Conservation (phyloP, 371 early-diverging fungal species). For the Circinella minor region DNA sequence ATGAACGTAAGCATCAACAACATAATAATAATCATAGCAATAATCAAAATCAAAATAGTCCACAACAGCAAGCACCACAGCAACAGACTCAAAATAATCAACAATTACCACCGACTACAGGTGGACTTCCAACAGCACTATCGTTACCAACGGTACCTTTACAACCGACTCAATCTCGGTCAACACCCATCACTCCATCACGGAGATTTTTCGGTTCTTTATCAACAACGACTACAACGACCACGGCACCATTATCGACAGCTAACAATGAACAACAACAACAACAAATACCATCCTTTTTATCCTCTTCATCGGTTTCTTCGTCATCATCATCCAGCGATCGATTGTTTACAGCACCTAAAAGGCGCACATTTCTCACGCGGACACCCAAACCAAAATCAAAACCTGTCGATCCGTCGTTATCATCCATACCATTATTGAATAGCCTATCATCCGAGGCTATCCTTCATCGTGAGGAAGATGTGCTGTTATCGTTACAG, state of each 20-base stretch:
- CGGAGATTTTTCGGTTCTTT: constrained; percentile 23
- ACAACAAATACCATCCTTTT: constrained; percentile 5
- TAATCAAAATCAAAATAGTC: constrained; percentile 5
- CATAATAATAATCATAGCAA: constrained; percentile 1
- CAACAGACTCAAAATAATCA: background rate
- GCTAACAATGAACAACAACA: background rate
- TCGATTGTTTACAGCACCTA: constrained; percentile 19
- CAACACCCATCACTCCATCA: constrained; percentile 33
- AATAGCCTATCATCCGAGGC: constrained; percentile 43
- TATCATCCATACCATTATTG: constrained; percentile 28
- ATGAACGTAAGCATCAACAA: constrained; percentile 35
- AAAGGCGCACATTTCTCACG: constrained; percentile 29
- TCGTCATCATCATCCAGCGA: constrained; percentile 3
- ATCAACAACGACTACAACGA: constrained; percentile 1
- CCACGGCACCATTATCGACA: background rate
- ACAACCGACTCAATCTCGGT: constrained; percentile 31
- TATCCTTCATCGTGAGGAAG: constrained; percentile 75
- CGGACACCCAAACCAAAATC: constrained; percentile 24
- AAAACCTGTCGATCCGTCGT: constrained; percentile 17
- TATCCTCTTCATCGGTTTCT: background rate
- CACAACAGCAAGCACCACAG: background rate
- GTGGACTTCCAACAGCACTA: constrained; percentile 15
- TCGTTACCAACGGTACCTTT: constrained; percentile 25
- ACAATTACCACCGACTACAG: constrained; percentile 3
- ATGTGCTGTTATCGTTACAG: constrained; percentile 81